Evolutionary conservation across 148 eudicot species (phyloP).

Genomic region (Agrostemma githago): DNA sequence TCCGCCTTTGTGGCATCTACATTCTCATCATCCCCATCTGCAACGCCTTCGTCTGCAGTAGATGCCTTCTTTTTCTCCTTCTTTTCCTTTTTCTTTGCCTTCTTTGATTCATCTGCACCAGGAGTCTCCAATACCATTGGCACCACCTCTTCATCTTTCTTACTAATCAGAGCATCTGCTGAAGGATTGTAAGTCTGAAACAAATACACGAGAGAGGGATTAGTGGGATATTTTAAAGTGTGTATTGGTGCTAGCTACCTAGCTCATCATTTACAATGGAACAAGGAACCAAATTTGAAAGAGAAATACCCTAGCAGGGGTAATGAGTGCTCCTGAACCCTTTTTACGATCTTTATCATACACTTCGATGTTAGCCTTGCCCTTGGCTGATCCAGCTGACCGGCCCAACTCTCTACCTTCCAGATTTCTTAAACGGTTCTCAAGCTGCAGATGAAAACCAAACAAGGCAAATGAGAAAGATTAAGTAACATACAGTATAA

Average conservation of each 20-base stretch:
- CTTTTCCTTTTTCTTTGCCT: slow-evolving; percentile 27
- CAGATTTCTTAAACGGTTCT: slow-evolving; percentile 71
- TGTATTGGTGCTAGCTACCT: too few species aligned
- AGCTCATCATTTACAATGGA: too few species aligned
- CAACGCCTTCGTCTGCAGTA: slow-evolving; percentile 24
- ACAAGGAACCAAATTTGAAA: not conserved
- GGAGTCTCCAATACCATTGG: slow-evolving; percentile 19
- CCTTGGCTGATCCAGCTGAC: slow-evolving; percentile 92
- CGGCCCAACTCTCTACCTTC: slow-evolving; percentile 84
- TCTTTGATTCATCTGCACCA: slow-evolving; percentile 4
- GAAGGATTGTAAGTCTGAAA: slow-evolving; percentile 79
- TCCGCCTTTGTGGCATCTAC: slow-evolving; percentile 19
- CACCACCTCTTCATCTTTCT: slow-evolving; percentile 29
- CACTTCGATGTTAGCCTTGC: slow-evolving; percentile 83
- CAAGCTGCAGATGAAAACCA: slow-evolving; percentile 45
- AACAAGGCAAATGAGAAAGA: slow-evolving; percentile 10
- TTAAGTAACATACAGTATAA: not conserved
- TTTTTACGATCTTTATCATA: slow-evolving; percentile 86
- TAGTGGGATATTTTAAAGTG: not conserved
- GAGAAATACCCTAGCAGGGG: slow-evolving; percentile 70
- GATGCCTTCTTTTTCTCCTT: slow-evolving; percentile 35
- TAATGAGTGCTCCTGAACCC: slow-evolving; percentile 76
- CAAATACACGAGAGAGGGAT: not conserved
- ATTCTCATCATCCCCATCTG: slow-evolving; percentile 8
- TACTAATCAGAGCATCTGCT: slow-evolving; percentile 66